Conservation (phyloP, 345 rosid genomes). For the Theobroma cacao region DNA sequence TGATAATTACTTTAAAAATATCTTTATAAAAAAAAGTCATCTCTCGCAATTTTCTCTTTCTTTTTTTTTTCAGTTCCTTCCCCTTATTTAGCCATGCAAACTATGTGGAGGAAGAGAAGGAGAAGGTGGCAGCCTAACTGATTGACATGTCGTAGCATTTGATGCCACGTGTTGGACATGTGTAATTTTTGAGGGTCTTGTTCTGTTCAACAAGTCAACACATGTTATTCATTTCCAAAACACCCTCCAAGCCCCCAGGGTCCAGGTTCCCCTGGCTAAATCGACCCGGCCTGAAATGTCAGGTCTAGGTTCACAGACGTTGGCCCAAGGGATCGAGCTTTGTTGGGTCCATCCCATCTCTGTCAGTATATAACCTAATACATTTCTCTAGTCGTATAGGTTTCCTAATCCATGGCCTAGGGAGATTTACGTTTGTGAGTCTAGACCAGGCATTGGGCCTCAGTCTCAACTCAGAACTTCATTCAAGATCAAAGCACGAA, state of each 20-base stretch:
- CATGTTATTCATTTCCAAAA: no score
- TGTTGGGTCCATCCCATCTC: no score
- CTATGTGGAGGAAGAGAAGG: not conserved
- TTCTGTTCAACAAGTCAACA: no score
- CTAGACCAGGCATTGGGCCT: not conserved
- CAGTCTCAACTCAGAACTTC: not conserved
- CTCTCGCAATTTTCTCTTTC: no score
- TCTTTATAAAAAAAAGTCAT: no score
- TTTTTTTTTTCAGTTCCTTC: no score
- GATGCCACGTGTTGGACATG: not conserved
- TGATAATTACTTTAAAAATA: no score
- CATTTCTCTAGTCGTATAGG: not conserved
- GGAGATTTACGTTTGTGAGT: not conserved
- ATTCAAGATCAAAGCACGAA: not conserved
- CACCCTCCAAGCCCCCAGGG: not conserved
- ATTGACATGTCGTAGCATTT: not conserved
- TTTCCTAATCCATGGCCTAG: not conserved
- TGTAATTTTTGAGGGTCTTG: not conserved
- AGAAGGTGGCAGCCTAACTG: conserved; percentile 3
- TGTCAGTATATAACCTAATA: not conserved
- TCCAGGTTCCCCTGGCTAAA: not conserved
- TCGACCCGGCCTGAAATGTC: not conserved
- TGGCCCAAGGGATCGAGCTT: not conserved
- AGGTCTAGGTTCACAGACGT: not conserved
- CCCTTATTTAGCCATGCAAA: not conserved